Conservation (phyloP, 495 filamentous ascomycete species). For the Podospora conica region DNA sequence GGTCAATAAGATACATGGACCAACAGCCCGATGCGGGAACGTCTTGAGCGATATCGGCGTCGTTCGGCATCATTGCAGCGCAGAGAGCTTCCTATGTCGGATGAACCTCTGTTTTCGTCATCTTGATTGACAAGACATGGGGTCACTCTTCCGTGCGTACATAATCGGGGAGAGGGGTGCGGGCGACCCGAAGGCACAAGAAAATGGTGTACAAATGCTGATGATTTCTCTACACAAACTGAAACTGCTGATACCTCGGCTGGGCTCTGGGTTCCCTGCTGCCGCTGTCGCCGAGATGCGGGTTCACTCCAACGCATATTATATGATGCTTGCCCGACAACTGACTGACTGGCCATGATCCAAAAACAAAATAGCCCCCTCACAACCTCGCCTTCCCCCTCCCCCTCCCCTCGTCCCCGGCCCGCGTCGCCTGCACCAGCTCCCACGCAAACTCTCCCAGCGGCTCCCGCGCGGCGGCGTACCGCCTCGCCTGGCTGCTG, state of each 20-base stretch:
- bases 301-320: neutral
- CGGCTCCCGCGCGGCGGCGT: slow-evolving; percentile 56
- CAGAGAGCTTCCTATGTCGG: too few relatives aligned
- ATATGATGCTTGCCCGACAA: neutral
- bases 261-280: neutral
- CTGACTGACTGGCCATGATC: neutral
- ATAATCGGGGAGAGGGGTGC: too few relatives aligned
- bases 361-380: neutral
- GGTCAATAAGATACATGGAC: too few relatives aligned
- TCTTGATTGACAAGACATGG: too few relatives aligned
- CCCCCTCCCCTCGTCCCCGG: slow-evolving; percentile 9
- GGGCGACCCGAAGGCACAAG: too few relatives aligned
- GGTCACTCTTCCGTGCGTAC: too few relatives aligned
- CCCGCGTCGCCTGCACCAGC: slow-evolving; percentile 33
- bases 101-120: too few relatives aligned
- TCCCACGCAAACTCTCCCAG: slow-evolving; percentile 74
- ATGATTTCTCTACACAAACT: neutral
- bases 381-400: slow-evolving; percentile 13
- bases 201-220: neutral
- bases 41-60: too few relatives aligned
- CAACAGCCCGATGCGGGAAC: too few relatives aligned
- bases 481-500: slow-evolving; percentile 68
- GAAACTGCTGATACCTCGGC: too few relatives aligned
- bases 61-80: too few relatives aligned
- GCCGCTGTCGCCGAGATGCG: neutral